Evolutionary conservation across 306 rosid species (phyloP).

Genomic region (Lathyrus aphaca): DNA sequence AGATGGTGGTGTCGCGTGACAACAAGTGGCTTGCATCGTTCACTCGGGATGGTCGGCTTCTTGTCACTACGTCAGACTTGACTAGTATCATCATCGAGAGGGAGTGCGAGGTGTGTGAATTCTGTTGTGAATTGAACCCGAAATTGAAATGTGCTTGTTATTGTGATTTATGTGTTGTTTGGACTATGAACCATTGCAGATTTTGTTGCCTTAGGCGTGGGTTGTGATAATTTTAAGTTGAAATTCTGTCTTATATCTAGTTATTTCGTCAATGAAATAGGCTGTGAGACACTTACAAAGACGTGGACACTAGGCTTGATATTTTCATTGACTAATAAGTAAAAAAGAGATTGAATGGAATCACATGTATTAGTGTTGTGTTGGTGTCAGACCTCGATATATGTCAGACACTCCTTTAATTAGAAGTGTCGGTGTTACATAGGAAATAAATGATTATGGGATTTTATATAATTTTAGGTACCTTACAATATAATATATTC

Average conservation of each 20-base stretch:
- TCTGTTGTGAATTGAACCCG: constrained; percentile 21
- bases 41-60: constrained; percentile 83
- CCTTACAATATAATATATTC: too few relatives aligned
- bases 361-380: not conserved
- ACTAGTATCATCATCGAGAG: constrained; percentile 72
- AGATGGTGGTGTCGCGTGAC: constrained; percentile 85
- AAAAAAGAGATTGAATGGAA: not conserved
- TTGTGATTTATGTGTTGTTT: constrained; percentile 3
- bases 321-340: not conserved
- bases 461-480: constrained; percentile 19
- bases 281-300: not conserved
- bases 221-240: not conserved
- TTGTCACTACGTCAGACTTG: constrained; percentile 81
- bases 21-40: constrained; percentile 95
- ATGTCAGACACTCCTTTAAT: not conserved
- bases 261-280: not conserved
- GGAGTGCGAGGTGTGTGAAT: constrained; percentile 78
- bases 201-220: not conserved
- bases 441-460: not conserved
- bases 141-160: constrained; percentile 10
- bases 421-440: not conserved
- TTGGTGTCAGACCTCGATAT: not conserved
- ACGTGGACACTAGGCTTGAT: not conserved
- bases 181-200: constrained; percentile 4
- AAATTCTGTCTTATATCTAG: not conserved